Evolutionary conservation across 352 stramenopile species (phyloP).

Genomic region (Aphanomyces astaci): DNA sequence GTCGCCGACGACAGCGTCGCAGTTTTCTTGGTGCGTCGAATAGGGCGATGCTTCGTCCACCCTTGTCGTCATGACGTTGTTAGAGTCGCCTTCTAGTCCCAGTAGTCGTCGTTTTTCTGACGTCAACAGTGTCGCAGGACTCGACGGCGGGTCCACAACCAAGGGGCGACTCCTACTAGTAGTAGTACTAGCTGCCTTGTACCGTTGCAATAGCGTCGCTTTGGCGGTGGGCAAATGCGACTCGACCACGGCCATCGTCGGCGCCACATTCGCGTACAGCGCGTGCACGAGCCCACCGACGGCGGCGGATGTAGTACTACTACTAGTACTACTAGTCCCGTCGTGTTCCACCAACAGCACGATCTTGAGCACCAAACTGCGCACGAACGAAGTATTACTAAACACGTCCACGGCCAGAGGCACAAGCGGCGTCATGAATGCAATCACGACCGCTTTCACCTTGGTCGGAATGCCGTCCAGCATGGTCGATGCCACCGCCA

Average conservation of each 20-base stretch:
- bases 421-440: conserved; percentile 54
- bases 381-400: conserved; percentile 57
- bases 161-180: too few relatives aligned
- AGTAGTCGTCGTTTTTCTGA: too few relatives aligned
- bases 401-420: conserved; percentile 41
- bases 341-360: conserved; percentile 58
- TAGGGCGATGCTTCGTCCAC: too few relatives aligned
- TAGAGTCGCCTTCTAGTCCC: too few relatives aligned
- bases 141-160: not conserved
- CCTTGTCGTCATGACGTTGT: too few relatives aligned
- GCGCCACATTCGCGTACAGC: not conserved
- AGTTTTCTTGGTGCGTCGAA: too few relatives aligned
- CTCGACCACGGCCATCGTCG: not conserved
- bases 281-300: not conserved
- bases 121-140: too few relatives aligned
- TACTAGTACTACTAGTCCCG: not conserved
- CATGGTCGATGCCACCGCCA: conserved; percentile 44
- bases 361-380: conserved; percentile 57
- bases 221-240: not conserved
- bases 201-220: not conserved
- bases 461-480: conserved; percentile 75
- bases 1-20: too few relatives aligned
- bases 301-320: not conserved
- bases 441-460: conserved; percentile 55
- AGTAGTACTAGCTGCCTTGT: not conserved